Conservation (phyloP, 495 filamentous ascomycete genomes). For the Daldinia concentrica region DNA sequence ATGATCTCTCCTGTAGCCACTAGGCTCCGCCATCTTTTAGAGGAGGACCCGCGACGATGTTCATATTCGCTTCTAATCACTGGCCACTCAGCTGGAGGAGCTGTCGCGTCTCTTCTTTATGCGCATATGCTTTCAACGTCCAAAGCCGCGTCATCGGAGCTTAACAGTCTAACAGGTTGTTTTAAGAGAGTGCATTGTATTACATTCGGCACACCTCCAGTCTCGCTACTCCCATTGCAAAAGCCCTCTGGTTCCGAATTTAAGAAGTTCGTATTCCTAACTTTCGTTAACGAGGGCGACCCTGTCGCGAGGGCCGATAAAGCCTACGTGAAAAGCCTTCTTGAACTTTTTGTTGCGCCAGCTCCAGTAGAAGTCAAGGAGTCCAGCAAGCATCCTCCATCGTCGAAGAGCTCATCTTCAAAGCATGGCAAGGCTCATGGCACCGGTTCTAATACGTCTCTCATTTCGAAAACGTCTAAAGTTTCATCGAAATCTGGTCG, state of each 20-base stretch:
- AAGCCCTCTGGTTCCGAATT: slow-evolving; percentile 60
- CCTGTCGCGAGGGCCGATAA: slow-evolving; percentile 80
- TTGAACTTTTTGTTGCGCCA: slow-evolving; percentile 73
- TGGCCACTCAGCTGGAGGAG: slow-evolving; percentile 84
- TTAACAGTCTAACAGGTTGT: slow-evolving; percentile 69
- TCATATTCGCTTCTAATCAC: slow-evolving; percentile 79
- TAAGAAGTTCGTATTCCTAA: slow-evolving; percentile 73
- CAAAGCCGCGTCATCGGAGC: slow-evolving; percentile 65
- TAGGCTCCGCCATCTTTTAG: slow-evolving; percentile 70
- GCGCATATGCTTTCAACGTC: slow-evolving; percentile 75
- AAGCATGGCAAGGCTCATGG: slow-evolving; percentile 24
- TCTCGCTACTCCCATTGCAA: slow-evolving; percentile 72
- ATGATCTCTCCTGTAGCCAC: slow-evolving; percentile 79
- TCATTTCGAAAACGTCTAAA: slow-evolving; percentile 45
- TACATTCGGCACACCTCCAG: slow-evolving; percentile 81
- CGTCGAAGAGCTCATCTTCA: slow-evolving; percentile 19
- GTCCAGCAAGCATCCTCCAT: slow-evolving; percentile 16
- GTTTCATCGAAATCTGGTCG: slow-evolving; percentile 22
- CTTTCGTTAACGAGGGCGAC: slow-evolving; percentile 86
- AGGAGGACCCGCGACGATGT: slow-evolving; percentile 72
- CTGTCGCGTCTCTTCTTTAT: slow-evolving; percentile 79
- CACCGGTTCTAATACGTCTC: slow-evolving; percentile 45
- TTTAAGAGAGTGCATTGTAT: slow-evolving; percentile 84
- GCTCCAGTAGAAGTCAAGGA: slow-evolving; percentile 49
- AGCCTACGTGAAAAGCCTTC: slow-evolving; percentile 72